Percentiles rank a stretch among this genome's conserved stretches.
Conservation (phyloP, 1,284 basidiomycete genomes). For the Sphaerobolus stellatus region DNA sequence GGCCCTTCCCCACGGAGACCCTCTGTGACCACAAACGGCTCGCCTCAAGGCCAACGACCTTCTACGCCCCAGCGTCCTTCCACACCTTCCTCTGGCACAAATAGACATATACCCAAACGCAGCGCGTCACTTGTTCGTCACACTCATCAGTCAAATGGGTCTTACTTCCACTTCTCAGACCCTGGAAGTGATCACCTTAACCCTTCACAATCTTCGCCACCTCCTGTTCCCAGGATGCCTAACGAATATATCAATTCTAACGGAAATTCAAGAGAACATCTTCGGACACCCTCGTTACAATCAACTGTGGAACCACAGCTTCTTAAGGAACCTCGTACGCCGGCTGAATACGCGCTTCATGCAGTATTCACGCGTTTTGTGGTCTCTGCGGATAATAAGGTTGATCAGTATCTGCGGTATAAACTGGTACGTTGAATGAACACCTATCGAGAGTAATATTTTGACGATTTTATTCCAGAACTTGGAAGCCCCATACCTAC, state of each 20-base stretch:
- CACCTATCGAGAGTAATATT: not conserved
- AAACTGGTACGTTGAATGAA: constrained; percentile 52
- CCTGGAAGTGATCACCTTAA: constrained; percentile 54
- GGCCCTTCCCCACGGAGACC: constrained; percentile 27
- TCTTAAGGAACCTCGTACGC: constrained; percentile 69
- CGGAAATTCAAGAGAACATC: constrained; percentile 45
- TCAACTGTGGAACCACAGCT: constrained; percentile 67
- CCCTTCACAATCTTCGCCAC: constrained; percentile 49
- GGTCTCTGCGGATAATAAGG: constrained; percentile 72
- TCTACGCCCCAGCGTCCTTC: constrained; percentile 50
- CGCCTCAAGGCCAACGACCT: constrained; percentile 51
- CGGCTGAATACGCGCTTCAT: constrained; percentile 83
- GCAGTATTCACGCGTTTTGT: constrained; percentile 86
- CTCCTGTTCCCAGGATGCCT: constrained; percentile 74
- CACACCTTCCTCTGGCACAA: constrained; percentile 39
- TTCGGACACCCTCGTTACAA: constrained; percentile 40
- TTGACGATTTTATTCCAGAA: constrained; percentile 45
- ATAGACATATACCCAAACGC: constrained; percentile 43
- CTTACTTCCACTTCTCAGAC: constrained; percentile 67
- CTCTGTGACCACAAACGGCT: constrained; percentile 27
- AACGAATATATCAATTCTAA: constrained; percentile 40
- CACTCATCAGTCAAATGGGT: constrained; percentile 74
- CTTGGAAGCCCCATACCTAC: constrained; percentile 58
- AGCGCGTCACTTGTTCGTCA: constrained; percentile 57
- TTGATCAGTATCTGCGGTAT: constrained; percentile 69